phyloP scores from a whole-genome alignment of 2,329 filamentous ascomycete genomes.

The Aspergillus udagawae region DNA sequence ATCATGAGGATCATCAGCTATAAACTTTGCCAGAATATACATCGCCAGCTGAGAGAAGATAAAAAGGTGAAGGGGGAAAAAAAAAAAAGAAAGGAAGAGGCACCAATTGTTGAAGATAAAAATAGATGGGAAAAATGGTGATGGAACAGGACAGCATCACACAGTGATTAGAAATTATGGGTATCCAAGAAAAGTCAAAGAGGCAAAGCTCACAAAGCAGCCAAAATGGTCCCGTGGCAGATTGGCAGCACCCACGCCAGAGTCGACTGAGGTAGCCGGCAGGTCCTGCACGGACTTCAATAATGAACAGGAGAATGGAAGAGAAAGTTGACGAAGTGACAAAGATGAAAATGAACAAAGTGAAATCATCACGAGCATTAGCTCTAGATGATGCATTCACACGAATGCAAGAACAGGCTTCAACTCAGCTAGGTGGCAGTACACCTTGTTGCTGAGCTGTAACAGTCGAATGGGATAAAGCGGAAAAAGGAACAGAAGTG shows the following conservation, averaged over 20 bases:
- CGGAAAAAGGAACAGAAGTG: constrained; percentile 2
- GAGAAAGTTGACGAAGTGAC: constrained; percentile 3
- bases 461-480: background rate
- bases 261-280: constrained; percentile 5
- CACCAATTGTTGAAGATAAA: constrained; percentile 3
- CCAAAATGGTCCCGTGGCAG: background rate
- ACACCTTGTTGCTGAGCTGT: background rate
- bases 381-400: background rate
- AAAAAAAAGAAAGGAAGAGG: constrained; percentile 1
- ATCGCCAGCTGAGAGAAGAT: constrained; percentile 5
- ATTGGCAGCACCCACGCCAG: background rate
- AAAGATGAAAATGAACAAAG: constrained; percentile 10
- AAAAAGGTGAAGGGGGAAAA: constrained; percentile 6
- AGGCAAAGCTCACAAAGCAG: constrained; percentile 14
- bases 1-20: constrained; percentile 20
- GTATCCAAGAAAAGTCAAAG: constrained; percentile 23
- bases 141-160: constrained; percentile 14
- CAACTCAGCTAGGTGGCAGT: background rate
- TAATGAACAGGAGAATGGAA: constrained; percentile 11
- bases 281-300: constrained; percentile 14
- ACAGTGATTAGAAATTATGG: constrained; percentile 21
- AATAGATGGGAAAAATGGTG: constrained; percentile 3
- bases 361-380: constrained; percentile 3
- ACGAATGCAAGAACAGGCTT: background rate
- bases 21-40: constrained; percentile 7